Percentiles rank a stretch among this genome's conserved stretches.
phyloP scores from a whole-genome alignment of 495 filamentous ascomycete genomes.

The Penicillium salamii region DNA sequence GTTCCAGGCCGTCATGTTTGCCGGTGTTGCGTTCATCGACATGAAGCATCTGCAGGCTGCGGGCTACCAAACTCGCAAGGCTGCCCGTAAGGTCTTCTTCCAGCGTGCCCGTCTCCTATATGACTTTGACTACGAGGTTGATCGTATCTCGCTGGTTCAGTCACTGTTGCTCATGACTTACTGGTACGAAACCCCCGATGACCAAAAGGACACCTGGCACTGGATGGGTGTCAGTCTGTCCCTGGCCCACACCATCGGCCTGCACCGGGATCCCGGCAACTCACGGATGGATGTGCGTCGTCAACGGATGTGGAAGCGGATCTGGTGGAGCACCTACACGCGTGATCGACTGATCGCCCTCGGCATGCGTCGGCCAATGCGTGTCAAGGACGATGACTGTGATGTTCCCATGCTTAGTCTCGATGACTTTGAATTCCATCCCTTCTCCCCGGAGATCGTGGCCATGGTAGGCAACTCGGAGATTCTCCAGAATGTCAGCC shows the following conservation, averaged over 20 bases:
- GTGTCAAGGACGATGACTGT: slow-evolving; percentile 86
- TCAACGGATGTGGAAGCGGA: slow-evolving; percentile 80
- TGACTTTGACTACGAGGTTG: slow-evolving; percentile 82
- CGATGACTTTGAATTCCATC: slow-evolving; percentile 77
- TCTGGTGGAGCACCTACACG: slow-evolving; percentile 96
- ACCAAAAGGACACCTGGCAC: slow-evolving; percentile 88
- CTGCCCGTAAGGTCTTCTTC: slow-evolving; percentile 76
- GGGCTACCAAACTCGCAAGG: slow-evolving; percentile 67
- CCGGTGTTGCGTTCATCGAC: slow-evolving; percentile 73
- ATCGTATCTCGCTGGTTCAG: slow-evolving; percentile 80
- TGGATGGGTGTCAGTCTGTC: slow-evolving; percentile 89
- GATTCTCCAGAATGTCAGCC: slow-evolving; percentile 58
- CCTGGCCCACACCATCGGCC: slow-evolving; percentile 76
- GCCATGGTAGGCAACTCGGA: slow-evolving; percentile 64
- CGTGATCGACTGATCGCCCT: slow-evolving; percentile 83
- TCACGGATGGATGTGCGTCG: slow-evolving; percentile 67
- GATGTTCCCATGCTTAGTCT: slow-evolving; percentile 84
- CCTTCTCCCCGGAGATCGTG: slow-evolving; percentile 59
- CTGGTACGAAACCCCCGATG: slow-evolving; percentile 87
- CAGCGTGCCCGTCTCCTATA: slow-evolving; percentile 73
- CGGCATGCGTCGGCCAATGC: slow-evolving; percentile 83
- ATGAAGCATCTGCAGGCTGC: slow-evolving; percentile 63
- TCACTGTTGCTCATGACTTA: slow-evolving; percentile 82
- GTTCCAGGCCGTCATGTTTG: slow-evolving; percentile 82
- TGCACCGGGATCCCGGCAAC: slow-evolving; percentile 76